These are phyloP conservation scores for Chlamydomonas reinhardtii DNA, from an alignment of 163 green algal genomes.

Conservation along the genomic window DNA sequence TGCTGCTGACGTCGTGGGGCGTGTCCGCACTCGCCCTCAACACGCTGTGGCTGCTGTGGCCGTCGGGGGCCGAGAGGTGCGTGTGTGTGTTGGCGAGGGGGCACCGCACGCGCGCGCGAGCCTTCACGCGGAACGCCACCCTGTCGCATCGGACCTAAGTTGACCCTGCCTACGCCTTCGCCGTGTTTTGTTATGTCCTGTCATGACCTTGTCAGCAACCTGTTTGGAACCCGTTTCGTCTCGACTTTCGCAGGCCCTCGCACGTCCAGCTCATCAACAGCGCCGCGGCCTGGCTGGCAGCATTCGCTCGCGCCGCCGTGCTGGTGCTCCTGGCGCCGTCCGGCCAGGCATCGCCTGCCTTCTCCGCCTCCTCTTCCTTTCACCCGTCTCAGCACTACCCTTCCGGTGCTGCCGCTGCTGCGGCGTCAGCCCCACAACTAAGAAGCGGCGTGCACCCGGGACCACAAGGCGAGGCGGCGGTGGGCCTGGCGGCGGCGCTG, in stretches of 20 bases:
- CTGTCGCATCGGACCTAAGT: too few relatives aligned
- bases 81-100: not conserved
- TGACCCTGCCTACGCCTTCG: not conserved
- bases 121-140: too few relatives aligned
- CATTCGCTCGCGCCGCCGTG: not conserved
- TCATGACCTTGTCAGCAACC: too few relatives aligned
- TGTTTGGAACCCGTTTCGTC: too few relatives aligned
- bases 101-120: too few relatives aligned
- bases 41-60: conserved; percentile 24
- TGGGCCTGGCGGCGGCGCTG: not conserved
- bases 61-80: not conserved
- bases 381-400: too few relatives aligned
- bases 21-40: not conserved
- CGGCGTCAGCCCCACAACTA: too few relatives aligned
- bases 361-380: too few relatives aligned
- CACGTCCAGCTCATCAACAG: conserved; percentile 9
- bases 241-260: not conserved
- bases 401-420: too few relatives aligned
- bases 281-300: conserved; percentile 4
- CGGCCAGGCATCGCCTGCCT: not conserved
- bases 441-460: too few relatives aligned
- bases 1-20: conserved; percentile 35
- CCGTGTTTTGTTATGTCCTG: too few relatives aligned
- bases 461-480: not conserved
- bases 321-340: conserved; percentile 14